Percentiles rank a stretch among this genome's conserved stretches.
phyloP scores from a whole-genome alignment of 2,329 filamentous ascomycete genomes.

The Teratosphaeria gauchensis region DNA sequence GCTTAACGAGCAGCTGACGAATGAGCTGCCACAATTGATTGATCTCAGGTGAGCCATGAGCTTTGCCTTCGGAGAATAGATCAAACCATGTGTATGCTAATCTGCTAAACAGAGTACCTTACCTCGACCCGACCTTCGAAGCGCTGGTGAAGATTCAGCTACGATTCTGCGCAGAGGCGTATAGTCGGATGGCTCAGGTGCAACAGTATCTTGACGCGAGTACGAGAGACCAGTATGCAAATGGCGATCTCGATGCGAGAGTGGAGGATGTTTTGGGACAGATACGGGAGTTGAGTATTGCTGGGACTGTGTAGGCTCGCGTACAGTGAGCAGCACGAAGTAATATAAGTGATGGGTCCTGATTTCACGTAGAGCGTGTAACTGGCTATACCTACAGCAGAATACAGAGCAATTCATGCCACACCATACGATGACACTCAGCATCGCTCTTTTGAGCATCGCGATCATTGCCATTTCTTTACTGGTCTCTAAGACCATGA shows the following conservation, averaged over 20 bases:
- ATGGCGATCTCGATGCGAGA: constrained; percentile 78
- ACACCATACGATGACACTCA: not conserved
- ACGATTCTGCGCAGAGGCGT: constrained; percentile 94
- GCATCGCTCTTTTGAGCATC: no score
- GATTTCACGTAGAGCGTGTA: not conserved
- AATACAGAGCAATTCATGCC: not conserved
- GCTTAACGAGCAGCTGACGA: constrained; percentile 90
- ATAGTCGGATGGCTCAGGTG: constrained; percentile 96
- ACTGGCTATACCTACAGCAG: not conserved
- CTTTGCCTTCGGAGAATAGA: no score
- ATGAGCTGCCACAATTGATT: constrained; percentile 88
- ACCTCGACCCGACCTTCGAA: constrained; percentile 93
- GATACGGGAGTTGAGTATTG: constrained; percentile 93
- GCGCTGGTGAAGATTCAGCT: constrained; percentile 97
- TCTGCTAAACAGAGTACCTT: constrained; percentile 55
- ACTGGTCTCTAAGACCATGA: not conserved
- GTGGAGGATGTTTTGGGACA: constrained; percentile 96
- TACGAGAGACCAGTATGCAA: constrained; percentile 90
- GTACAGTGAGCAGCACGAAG: not conserved
- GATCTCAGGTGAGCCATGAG: constrained; percentile 55
- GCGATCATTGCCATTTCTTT: not conserved
- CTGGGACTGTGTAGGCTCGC: constrained; percentile 49
- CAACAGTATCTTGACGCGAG: constrained; percentile 86
- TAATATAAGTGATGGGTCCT: not conserved
- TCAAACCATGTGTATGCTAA: not conserved